Conservation (phyloP, 768 basidiomycete species). For the Mycena metata region DNA sequence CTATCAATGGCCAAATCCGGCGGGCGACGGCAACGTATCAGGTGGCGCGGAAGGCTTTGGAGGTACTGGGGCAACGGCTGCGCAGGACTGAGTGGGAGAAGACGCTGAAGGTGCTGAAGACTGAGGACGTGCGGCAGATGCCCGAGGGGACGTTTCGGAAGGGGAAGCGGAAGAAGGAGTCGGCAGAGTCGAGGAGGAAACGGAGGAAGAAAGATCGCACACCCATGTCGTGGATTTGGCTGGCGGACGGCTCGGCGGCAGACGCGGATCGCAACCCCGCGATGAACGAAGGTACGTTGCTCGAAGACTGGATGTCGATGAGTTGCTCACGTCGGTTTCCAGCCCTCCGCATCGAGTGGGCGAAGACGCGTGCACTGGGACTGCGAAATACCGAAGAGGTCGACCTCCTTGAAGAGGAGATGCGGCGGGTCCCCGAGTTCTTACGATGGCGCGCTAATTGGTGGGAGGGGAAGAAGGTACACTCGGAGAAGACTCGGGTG, state of each 20-base stretch:
- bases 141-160: neutral
- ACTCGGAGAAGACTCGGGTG: neutral
- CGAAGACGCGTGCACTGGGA: constrained; percentile 12
- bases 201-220: neutral
- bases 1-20: neutral
- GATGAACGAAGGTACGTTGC: constrained; percentile 20
- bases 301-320: neutral
- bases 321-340: neutral
- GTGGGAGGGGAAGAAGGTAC: constrained; percentile 13
- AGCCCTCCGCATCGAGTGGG: constrained; percentile 31
- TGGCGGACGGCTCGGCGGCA: neutral
- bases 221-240: constrained; percentile 13
- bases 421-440: constrained; percentile 20
- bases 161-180: neutral
- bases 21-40: neutral
- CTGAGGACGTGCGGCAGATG: constrained; percentile 5
- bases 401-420: constrained; percentile 32
- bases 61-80: neutral
- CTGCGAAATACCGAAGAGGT: constrained; percentile 32
- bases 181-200: neutral
- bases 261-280: constrained; percentile 10
- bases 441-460: constrained; percentile 20
- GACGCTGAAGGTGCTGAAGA: neutral
- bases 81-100: neutral
- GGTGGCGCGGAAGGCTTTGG: neutral